These are phyloP conservation scores for Rhypophila decipiens DNA, from an alignment of 495 filamentous ascomycete genomes.

Conservation along the genomic window DNA sequence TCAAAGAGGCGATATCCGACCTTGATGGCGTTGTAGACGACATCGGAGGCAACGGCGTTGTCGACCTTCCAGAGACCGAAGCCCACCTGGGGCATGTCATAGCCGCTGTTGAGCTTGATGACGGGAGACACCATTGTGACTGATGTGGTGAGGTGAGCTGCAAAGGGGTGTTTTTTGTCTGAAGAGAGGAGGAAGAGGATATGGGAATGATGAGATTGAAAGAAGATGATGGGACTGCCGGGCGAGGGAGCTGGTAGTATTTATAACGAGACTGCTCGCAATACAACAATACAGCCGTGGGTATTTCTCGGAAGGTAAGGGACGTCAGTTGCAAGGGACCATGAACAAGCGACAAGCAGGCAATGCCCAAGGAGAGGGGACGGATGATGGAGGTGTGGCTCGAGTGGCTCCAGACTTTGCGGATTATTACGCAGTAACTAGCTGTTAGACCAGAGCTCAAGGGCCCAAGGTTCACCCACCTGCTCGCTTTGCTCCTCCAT, in stretches of 20 bases:
- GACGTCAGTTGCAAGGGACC: too few species aligned
- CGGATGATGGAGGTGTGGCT: too few species aligned
- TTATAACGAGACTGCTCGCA: slow-evolving; percentile 23
- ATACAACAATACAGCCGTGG: too few species aligned
- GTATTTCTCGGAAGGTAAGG: neutral
- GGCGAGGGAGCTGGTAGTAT: slow-evolving; percentile 15
- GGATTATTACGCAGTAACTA: too few species aligned
- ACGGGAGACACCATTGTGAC: slow-evolving; percentile 39
- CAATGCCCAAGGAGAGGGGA: neutral
- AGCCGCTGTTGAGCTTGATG: slow-evolving; percentile 73
- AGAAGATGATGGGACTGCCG: neutral
- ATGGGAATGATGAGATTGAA: neutral
- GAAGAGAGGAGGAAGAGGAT: neutral
- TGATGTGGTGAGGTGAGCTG: neutral
- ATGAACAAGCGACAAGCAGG: too few species aligned
- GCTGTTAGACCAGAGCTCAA: too few species aligned
- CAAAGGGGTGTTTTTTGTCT: neutral
- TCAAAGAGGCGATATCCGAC: slow-evolving; percentile 81
- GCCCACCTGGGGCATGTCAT: slow-evolving; percentile 84
- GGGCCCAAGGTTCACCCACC: neutral
- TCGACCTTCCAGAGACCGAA: slow-evolving; percentile 82
- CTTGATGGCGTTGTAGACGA: slow-evolving; percentile 86
- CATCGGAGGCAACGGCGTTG: slow-evolving; percentile 68
- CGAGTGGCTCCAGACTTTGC: too few species aligned
- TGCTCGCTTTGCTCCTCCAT: neutral